Evolutionary conservation across 257 asterid species (phyloP), one percentile per base, ranked within the genome.

Genomic region (Avicennia marina): DNA sequence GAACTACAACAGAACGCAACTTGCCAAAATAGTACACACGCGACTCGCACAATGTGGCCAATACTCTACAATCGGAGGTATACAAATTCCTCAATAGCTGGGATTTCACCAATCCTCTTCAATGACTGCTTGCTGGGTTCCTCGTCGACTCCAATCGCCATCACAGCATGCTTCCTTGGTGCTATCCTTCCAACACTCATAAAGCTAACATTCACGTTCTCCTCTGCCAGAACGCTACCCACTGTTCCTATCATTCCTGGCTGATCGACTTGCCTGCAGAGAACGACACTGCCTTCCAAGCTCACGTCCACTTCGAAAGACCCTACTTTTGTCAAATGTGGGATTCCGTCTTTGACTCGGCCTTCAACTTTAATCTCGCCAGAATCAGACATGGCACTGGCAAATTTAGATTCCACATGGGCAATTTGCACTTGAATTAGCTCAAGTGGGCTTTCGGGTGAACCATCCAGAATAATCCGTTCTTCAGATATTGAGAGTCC

Each of bases 91-190:
- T 90, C 94, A 31, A 90, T 44, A 1, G 95, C 90, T n/a, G 87
- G 64, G 54, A 90, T 69, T 39, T 90, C 98, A 41, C 98, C 96
- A 13, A 90, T 87, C 83, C 77, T 80, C 81, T 76, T 81, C 81
- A 87, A 59, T 0, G 95, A 39, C 60, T 84, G n/a, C n/a, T n/a
- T n/a, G n/a, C n/a, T n/a, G n/a, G n/a, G n/a, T n/a, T n/a, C n/a
- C n/a, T n/a, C n/a, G 70, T 90, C 98, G 2, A 90, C 91, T 41
- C 98, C 96, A 9, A 90, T 90, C 0, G 98, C 95, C 98, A 90
- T 87, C 33, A 90, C 80, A 10, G 98, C 96, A 20, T 84, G 95
- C 69, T 79, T 82, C 76, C 98, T 77, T 9, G 96, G 95, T 1
- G 94, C 96, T 22, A 71, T 58, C 70, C 95, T 84, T 56, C 97